phyloP scores from a whole-genome alignment of 2,329 filamentous ascomycete genomes.

The Arthrobotrys sphaeroides region DNA sequence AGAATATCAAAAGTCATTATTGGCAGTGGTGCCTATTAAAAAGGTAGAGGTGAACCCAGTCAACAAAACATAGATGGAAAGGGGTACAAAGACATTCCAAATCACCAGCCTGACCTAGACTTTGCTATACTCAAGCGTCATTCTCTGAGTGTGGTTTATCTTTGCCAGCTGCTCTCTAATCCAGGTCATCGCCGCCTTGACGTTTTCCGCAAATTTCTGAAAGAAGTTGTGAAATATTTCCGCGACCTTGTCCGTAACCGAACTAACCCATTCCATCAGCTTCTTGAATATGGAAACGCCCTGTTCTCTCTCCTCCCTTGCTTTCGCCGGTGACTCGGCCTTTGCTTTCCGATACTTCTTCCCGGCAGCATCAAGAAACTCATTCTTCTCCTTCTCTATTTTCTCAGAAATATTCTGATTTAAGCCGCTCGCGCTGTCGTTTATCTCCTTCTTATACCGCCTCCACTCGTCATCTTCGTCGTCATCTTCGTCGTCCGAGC shows the following conservation, averaged over 20 bases:
- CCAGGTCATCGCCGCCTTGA: constrained; percentile 1
- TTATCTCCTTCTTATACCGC: constrained; percentile 2
- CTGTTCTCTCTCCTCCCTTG: neutral
- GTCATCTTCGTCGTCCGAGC: constrained; percentile 4
- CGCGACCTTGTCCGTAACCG: neutral
- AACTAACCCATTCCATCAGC: neutral
- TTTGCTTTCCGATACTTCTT: constrained; percentile 7
- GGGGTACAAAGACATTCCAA: neutral
- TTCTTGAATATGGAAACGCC: neutral
- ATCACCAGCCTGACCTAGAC: neutral
- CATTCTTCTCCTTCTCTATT: neutral
- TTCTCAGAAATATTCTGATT: neutral
- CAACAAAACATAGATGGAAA: neutral
- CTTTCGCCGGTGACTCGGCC: constrained; percentile 7
- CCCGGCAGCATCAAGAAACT: neutral
- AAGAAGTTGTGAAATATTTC: neutral
- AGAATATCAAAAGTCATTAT: neutral
- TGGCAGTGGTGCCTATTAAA: neutral
- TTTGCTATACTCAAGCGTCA: neutral
- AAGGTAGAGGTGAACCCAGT: neutral
- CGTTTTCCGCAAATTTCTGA: neutral
- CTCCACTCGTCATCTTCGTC: constrained; percentile 16
- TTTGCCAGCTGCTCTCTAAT: neutral
- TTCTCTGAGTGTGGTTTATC: neutral
- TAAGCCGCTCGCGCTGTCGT: neutral